These are phyloP conservation scores for Monilinia fructicola DNA, from an alignment of 2,329 filamentous ascomycete genomes.

Conservation along the genomic window DNA sequence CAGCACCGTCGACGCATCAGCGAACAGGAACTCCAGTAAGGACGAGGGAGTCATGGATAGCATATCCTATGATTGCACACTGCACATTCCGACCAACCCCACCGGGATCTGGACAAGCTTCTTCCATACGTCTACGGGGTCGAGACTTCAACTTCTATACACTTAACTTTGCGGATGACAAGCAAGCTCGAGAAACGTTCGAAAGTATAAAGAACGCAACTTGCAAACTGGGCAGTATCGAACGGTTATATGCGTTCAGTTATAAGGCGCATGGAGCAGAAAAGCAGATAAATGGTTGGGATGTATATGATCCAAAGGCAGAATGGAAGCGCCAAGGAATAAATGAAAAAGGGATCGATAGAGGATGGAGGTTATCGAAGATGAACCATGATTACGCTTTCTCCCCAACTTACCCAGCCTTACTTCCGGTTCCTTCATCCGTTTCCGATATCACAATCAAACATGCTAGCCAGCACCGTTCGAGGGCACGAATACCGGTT, in stretches of 20 bases:
- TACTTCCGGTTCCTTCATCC: conserved; percentile 79
- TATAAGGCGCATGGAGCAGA: conserved; percentile 76
- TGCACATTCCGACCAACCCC: conserved; percentile 77
- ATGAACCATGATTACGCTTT: conserved; percentile 91
- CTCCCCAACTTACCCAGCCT: conserved; percentile 85
- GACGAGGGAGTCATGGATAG: conserved; percentile 81
- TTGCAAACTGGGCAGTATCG: conserved; percentile 77
- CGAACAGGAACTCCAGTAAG: conserved; percentile 35
- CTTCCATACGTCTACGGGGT: conserved; percentile 82
- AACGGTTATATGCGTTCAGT: conserved; percentile 87
- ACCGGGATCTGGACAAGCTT: conserved; percentile 65
- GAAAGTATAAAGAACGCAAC: conserved; percentile 80
- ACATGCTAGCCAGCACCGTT: conserved; percentile 87
- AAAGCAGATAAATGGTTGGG: conserved; percentile 74
- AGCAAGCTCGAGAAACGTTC: conserved; percentile 77
- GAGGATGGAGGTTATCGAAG: conserved; percentile 78
- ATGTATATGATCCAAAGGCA: conserved; percentile 77
- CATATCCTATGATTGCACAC: conserved; percentile 85
- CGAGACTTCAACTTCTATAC: conserved; percentile 93
- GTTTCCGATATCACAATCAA: conserved; percentile 98
- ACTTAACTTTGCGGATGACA: conserved; percentile 79
- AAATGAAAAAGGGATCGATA: conserved; percentile 65
- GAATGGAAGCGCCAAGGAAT: conserved; percentile 90
- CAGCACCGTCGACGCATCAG: conserved; percentile 31
- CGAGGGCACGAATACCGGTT: conserved; percentile 81